These are phyloP conservation scores for Linum usitatissimum DNA, from an alignment of 345 rosid genomes.

Conservation along the genomic window DNA sequence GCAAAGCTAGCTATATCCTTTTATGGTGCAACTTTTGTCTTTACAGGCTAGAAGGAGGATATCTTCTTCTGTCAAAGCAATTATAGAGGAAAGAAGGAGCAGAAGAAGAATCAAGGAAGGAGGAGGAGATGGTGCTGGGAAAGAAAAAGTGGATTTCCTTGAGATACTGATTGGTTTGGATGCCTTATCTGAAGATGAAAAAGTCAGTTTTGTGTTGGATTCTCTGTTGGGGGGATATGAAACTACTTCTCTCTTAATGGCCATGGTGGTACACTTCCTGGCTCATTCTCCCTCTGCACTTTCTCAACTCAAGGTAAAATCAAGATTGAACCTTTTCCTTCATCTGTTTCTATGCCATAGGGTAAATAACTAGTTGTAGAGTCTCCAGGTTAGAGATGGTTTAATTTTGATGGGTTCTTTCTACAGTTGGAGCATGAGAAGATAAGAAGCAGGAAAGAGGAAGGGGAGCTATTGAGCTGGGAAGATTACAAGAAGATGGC, in stretches of 20 bases:
- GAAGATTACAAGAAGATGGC: conserved; percentile 44
- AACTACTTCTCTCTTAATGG: conserved; percentile 41
- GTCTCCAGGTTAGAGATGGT: neutral
- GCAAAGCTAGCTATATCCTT: no score
- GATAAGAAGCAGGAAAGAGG: conserved; percentile 30
- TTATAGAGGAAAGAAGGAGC: conserved; percentile 33
- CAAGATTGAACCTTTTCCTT: neutral
- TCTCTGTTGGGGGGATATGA: conserved; percentile 54
- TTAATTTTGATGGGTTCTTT: neutral
- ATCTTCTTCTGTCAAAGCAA: conserved; percentile 39
- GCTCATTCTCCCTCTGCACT: conserved; percentile 28
- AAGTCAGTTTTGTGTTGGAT: conserved; percentile 44
- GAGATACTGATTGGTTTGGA: conserved; percentile 34
- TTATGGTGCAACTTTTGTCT: conserved; percentile 24
- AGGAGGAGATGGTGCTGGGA: neutral
- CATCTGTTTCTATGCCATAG: neutral
- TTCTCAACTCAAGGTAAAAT: conserved; percentile 32
- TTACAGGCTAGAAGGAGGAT: conserved; percentile 53
- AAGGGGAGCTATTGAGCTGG: conserved; percentile 35
- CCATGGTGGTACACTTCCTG: conserved; percentile 37
- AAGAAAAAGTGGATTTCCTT: conserved; percentile 28
- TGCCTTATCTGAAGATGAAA: conserved; percentile 48
- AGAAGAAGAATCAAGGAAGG: neutral
- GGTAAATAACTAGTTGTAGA: neutral
- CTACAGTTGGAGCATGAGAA: conserved; percentile 31